phyloP scores from a whole-genome alignment of 176 grass and related monocot species.

The Miscanthus lutarioriparius region DNA sequence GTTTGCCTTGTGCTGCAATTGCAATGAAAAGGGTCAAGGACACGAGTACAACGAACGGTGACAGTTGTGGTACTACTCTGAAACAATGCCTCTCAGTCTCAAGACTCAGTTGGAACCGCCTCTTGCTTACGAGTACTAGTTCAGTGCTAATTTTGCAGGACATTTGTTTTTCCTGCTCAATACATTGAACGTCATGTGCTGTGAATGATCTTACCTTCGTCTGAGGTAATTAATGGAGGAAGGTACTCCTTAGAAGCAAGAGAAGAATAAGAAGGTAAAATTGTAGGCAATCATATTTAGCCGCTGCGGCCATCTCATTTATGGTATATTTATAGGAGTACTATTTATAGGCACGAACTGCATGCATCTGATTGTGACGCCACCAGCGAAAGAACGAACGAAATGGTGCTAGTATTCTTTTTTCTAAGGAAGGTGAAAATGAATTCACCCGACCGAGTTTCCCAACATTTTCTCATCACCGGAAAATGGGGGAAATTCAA shows the following conservation, averaged over 20 bases:
- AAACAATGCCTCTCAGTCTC: background rate
- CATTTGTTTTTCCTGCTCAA: background rate
- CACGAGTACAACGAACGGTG: background rate
- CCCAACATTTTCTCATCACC: conserved; percentile 35
- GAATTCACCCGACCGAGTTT: conserved; percentile 10
- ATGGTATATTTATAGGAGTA: background rate
- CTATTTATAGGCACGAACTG: background rate
- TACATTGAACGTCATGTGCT: background rate
- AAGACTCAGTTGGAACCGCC: too few species aligned
- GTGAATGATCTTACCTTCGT: background rate
- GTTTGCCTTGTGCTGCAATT: conserved; percentile 1
- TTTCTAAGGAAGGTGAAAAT: conserved; percentile 33
- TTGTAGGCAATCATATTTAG: background rate
- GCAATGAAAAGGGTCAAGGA: too few species aligned
- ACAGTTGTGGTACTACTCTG: too few species aligned
- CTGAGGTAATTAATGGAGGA: background rate
- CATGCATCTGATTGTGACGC: background rate
- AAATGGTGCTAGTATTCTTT: conserved; percentile 25
- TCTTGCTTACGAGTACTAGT: background rate
- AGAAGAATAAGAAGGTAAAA: background rate
- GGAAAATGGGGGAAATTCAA: conserved; percentile 14
- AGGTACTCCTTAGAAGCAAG: background rate
- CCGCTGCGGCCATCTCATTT: conserved; percentile 21
- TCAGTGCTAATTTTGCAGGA: background rate
- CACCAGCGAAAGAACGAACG: conserved; percentile 22